Evolutionary conservation across 352 stramenopile species (phyloP), one percentile per base, ranked within the genome.

Genomic region (Pythium periplocum): DNA sequence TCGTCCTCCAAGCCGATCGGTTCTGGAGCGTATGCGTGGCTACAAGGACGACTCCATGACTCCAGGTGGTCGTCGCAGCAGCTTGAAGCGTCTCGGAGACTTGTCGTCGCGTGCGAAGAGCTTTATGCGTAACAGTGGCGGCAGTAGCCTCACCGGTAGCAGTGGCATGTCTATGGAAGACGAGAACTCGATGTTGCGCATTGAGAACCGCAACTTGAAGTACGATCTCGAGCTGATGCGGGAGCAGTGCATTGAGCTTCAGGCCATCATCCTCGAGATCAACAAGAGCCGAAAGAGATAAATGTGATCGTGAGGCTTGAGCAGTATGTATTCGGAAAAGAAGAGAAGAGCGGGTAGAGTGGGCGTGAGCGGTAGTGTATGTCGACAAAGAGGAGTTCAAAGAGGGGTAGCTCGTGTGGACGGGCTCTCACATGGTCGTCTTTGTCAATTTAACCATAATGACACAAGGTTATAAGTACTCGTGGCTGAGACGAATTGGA

Each of bases 271-370:
- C 52, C 73, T 93, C 43, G 83, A 93, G 75, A 93, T 93, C 66
- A 91, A 93, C 78, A 90, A 89, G 68, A 91, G 83, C 59, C 78
- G 83, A 48, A 93, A 93, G 73, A 76, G 83, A 65, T 93, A 83
- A 61, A 60, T 42, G 38, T 42, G 38, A 42, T 42, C 7, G 17
- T 26, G 17, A 26, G 17, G 17, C 17, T 26, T 26, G 17, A 26
- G 17, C 17, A 26, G 17, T 26, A 26, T 26, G 17, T 26, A 26
- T 26, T 26, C 17, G 17, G 17, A 26, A 26, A 26, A 26, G 17
- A 26, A 26, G 17, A 26, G 17, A 26, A 26, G 17, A 26, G 17
- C 17, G 17, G 17, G 17, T 26, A 26, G 17, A 26, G 17, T 26
- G 17, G 17, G 17, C 17, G 17, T 26, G 17, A 26, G 17, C 17